Evolutionary conservation across 768 basidiomycete genomes (phyloP), one percentile per base, ranked within the genome.

Genomic region (Tricholoma bakamatsutake): DNA sequence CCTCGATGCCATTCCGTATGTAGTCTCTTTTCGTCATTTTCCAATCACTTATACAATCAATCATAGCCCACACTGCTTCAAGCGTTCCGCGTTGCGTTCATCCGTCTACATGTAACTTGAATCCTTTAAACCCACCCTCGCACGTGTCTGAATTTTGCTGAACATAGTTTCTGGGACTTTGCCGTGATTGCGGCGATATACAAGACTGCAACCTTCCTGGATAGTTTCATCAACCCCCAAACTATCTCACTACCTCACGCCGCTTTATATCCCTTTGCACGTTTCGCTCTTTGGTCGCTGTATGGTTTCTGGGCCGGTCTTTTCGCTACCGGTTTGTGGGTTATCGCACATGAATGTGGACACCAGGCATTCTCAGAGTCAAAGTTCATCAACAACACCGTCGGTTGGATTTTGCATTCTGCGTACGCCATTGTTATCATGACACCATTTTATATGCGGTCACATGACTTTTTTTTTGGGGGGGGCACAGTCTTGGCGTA

Each of bases 361-460:
- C 96, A 99, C 70, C 93, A 96, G 70, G 90, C 91, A 0, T 99
- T 93, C 78, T 98, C 94, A 1, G 86, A 93, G 61, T 94, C 87
- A 52, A 96, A 95, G 76, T 68, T 76, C 30, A 79, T 97, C 72
- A 98, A 98, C 78, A 91, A 98, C 78, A 72, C 83, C 45, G 90
- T 94, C 55, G 96, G 96, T 10, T 96, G 90, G 88, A 66, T 96
- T 57, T 78, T 98, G 31, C 96, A 98, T 71, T 96, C 93, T 45
- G 82, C 80, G 91, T 92, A 67, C 59, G 87, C 67, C 35, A 55
- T 61, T 61, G 49, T 52, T 54, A 48, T 33, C 21, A 27, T 6
- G 31, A 24, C 11, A 43, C 50, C 52, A 58, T 47, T 55, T 59
- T 59, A 63, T 43, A 50, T 50, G 15, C 53, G 42, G 33, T 39